A percentile compares a stretch with the other conserved stretches of the same genome.
These are phyloP conservation scores for Warburgia ugandensis DNA, from an alignment of 164 flowering plant species.

Conservation along the genomic window DNA sequence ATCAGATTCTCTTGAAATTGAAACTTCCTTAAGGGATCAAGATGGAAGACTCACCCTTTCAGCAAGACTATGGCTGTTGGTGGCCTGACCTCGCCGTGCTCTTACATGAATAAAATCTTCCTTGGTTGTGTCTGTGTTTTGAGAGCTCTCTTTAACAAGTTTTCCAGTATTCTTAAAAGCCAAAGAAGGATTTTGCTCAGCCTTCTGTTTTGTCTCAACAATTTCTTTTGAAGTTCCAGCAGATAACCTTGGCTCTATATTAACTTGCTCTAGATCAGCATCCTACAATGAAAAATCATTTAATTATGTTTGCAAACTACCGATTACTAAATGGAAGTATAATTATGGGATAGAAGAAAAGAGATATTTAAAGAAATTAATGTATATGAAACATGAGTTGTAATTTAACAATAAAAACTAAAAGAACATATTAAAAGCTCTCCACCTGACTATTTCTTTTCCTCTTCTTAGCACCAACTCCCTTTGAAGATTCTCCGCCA, in stretches of 20 bases:
- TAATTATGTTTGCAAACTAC: too few relatives aligned
- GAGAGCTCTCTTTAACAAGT: slow-evolving; percentile 56
- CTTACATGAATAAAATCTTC: slow-evolving; percentile 93
- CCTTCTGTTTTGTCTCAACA: slow-evolving; percentile 37
- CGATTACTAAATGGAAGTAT: too few relatives aligned
- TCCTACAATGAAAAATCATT: slow-evolving; percentile 33
- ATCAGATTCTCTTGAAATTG: background rate
- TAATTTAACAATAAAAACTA: too few relatives aligned
- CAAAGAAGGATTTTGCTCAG: slow-evolving; percentile 37
- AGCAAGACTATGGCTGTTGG: slow-evolving; percentile 98
- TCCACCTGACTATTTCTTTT: slow-evolving; percentile 72
- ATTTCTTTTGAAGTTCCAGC: slow-evolving; percentile 36
- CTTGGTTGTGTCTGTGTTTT: slow-evolving; percentile 60
- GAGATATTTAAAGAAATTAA: background rate
- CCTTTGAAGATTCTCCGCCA: slow-evolving; percentile 33
- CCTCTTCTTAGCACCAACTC: slow-evolving; percentile 61
- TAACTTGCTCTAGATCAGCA: slow-evolving; percentile 36
- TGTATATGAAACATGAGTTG: too few relatives aligned
- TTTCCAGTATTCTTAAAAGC: slow-evolving; percentile 35
- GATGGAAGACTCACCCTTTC: slow-evolving; percentile 61
- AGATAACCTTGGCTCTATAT: slow-evolving; percentile 21
- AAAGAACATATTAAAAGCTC: too few relatives aligned
- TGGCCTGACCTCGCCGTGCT: slow-evolving; percentile 97
- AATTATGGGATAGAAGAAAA: too few relatives aligned
- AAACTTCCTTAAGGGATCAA: background rate